Conservation (phyloP, 225 moss, liverwort and hornwort species). For the Neckera pumila region DNA sequence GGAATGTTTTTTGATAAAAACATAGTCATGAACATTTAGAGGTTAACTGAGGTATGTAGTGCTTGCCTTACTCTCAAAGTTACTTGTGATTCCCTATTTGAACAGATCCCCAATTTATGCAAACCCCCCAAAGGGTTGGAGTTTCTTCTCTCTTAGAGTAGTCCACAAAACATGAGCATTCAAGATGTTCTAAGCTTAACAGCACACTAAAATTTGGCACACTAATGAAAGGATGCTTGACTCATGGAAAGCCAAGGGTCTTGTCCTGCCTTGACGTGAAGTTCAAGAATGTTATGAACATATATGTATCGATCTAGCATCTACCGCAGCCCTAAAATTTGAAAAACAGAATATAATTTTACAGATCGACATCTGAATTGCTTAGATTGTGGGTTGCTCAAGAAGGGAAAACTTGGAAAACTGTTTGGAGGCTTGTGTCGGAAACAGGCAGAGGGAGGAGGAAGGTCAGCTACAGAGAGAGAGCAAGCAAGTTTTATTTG, state of each 20-base stretch:
- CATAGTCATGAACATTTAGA: not conserved
- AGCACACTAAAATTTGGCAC: too few species aligned
- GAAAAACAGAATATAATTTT: not conserved
- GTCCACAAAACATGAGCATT: not conserved
- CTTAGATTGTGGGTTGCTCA: too few species aligned
- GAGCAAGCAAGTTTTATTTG: too few species aligned
- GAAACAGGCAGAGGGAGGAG: too few species aligned
- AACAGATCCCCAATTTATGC: accelerated
- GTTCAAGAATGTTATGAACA: not conserved
- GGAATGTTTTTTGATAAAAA: not conserved
- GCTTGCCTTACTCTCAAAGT: not conserved
- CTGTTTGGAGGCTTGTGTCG: too few species aligned
- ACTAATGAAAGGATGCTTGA: too few species aligned
- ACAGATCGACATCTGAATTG: not conserved
- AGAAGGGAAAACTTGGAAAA: too few species aligned
- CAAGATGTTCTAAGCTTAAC: not conserved
- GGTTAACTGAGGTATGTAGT: too few species aligned
- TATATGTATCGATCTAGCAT: not conserved
- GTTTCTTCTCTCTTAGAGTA: not conserved
- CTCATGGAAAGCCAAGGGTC: not conserved
- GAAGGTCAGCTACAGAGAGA: too few species aligned
- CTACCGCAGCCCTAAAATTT: not conserved
- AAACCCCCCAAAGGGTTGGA: accelerated
- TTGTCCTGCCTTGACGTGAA: too few species aligned
- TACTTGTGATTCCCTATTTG: not conserved